Conservation (phyloP, 805 yeast genomes). For the Priceomyces carsonii region DNA sequence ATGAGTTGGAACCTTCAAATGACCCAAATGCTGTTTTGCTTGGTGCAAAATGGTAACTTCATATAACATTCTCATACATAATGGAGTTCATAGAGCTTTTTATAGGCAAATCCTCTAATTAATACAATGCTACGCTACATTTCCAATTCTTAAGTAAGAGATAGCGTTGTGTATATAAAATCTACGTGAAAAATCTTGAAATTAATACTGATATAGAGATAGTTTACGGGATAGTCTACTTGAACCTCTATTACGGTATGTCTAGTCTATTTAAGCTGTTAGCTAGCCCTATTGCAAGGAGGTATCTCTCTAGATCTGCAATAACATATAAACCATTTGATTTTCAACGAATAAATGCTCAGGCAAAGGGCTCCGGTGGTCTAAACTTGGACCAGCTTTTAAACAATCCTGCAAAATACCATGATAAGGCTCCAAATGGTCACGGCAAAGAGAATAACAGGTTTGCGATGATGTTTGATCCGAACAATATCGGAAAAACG, state of each 20-base stretch:
- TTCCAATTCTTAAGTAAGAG: too few relatives aligned
- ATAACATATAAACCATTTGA: conserved; percentile 7
- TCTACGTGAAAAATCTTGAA: too few relatives aligned
- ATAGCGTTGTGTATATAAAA: too few relatives aligned
- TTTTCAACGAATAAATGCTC: conserved; percentile 1
- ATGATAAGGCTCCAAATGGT: neutral
- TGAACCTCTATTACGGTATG: too few relatives aligned
- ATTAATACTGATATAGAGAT: too few relatives aligned
- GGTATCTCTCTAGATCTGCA: conserved; percentile 2
- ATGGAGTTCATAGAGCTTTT: too few relatives aligned
- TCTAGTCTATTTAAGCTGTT: conserved; percentile 3
- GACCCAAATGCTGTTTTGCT: conserved; percentile 48
- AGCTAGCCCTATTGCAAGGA: too few relatives aligned
- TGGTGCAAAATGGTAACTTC: conserved; percentile 57
- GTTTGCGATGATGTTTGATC: conserved; percentile 6
- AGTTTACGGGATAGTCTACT: too few relatives aligned
- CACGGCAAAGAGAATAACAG: conserved; percentile 1
- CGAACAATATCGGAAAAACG: too few relatives aligned
- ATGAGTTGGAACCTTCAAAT: conserved; percentile 51
- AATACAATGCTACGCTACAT: too few relatives aligned
- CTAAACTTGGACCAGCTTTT: conserved; percentile 1
- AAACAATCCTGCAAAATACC: conserved; percentile 1
- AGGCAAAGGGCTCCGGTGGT: neutral
- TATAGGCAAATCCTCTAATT: too few relatives aligned
- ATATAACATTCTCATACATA: neutral